Evolutionary conservation across 768 basidiomycete species (phyloP), one percentile per base, ranked within the genome.

Genomic region (Gloeostereum incarnatum): DNA sequence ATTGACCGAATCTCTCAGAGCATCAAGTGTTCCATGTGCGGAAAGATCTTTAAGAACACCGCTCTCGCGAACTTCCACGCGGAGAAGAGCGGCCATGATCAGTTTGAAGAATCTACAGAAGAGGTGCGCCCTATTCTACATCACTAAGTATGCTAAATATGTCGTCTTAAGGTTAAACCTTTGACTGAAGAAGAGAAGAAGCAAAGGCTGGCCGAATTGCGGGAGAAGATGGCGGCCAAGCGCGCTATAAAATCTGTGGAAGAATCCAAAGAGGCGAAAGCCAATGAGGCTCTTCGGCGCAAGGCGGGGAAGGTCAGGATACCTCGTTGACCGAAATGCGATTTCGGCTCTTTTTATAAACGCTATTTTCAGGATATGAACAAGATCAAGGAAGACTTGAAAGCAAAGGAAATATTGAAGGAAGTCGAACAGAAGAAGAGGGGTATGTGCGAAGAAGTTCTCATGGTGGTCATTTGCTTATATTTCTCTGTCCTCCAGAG

Each of bases 81-180:
- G 0, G 90, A 93, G 59, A 91, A 91, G 66, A 87, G 80, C 47
- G 94, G 94, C 0, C 94, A 99, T 54, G 81, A 90, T 57, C 81
- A 92, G 47, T 98, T 97, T 45, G 93, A 96, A 55, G 94, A 97
- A 53, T 91, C 86, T 1, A 87, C 79, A 0, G 92, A 98, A 51
- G 94, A 97, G 71, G 91, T 88, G 11, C 25, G 27, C 35, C 1
- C 21, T 6, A 16, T 17, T 6, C 21, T 16, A 16, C 14, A 60
- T 34, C 36, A 22, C 13, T 14, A 30, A 23, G 36, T 46, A 34
- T 20, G 17, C 22, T 18, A 26, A 20, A 27, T 38, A 43, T 31
- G 29, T 31, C 23, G 19, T 14, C 26, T 32, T 21, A 40, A 90
- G 89, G 78, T 97, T 58, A 91, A 90, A 54, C 92, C 94, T 0